These are phyloP conservation scores for Annulohypoxylon moriforme DNA, from an alignment of 495 filamentous ascomycete genomes.

Conservation along the genomic window DNA sequence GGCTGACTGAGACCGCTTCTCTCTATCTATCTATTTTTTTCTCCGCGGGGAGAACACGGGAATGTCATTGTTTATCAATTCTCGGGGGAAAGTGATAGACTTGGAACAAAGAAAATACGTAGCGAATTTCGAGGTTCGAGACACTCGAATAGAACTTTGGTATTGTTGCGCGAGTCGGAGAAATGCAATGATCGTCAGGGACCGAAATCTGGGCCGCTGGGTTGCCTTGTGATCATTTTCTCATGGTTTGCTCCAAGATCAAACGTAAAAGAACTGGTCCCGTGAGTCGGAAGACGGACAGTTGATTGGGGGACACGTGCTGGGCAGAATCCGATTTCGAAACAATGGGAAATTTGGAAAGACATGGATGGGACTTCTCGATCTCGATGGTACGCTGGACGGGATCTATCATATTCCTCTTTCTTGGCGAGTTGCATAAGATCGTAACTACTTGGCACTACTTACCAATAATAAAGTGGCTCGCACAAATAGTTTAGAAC, in stretches of 20 bases:
- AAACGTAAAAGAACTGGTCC: neutral
- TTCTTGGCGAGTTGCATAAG: conserved; percentile 15
- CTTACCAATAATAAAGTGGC: conserved; percentile 16
- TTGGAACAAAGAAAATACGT: neutral
- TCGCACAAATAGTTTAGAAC: conserved; percentile 10
- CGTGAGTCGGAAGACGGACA: neutral
- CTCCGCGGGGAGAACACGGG: conserved; percentile 1
- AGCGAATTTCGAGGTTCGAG: neutral
- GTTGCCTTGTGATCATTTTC: conserved; percentile 6
- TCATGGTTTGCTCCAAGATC: conserved; percentile 1
- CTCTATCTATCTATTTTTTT: neutral
- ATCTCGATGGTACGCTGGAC: conserved; percentile 31
- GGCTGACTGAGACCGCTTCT: conserved; percentile 9
- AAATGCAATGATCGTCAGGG: conserved; percentile 12
- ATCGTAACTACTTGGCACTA: conserved; percentile 10
- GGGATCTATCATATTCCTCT: conserved; percentile 1
- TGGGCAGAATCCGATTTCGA: conserved; percentile 36
- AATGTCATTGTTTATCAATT: neutral
- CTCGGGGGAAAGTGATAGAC: neutral
- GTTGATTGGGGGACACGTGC: neutral
- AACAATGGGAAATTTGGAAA: conserved; percentile 33
- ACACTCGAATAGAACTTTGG: neutral
- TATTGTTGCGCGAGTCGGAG: conserved; percentile 2
- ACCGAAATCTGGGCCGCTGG: neutral
- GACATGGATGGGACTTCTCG: conserved; percentile 21